Percentiles rank a stretch among this genome's conserved stretches.
phyloP scores from a whole-genome alignment of 805 yeast genomes.

The Yamadazyma philogaea region DNA sequence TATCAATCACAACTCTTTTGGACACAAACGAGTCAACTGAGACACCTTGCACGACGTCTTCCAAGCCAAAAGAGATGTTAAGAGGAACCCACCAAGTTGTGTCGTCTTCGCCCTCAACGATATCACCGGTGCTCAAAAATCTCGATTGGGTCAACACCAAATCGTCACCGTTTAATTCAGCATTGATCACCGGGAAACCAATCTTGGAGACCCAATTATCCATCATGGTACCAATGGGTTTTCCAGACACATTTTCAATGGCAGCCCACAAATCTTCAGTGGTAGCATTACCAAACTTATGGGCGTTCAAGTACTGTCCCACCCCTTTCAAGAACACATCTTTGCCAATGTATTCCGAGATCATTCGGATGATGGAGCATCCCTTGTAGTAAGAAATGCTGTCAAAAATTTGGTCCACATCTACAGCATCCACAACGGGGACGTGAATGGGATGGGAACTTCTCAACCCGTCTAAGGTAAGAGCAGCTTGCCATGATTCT shows the following conservation, averaged over 20 bases:
- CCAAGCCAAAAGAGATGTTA: slow-evolving; percentile 26
- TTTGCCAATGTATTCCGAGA: slow-evolving; percentile 65
- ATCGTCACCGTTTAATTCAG: slow-evolving; percentile 33
- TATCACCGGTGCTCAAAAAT: slow-evolving; percentile 63
- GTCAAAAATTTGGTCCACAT: slow-evolving; percentile 79
- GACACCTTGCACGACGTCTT: background rate
- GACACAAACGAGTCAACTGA: slow-evolving; percentile 24
- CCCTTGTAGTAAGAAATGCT: slow-evolving; percentile 81
- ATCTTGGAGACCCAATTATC: slow-evolving; percentile 68
- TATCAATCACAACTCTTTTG: slow-evolving; percentile 20
- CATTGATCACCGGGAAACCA: slow-evolving; percentile 70
- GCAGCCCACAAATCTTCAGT: slow-evolving; percentile 73
- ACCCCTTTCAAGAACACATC: slow-evolving; percentile 72
- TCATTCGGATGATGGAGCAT: slow-evolving; percentile 74
- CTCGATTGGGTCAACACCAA: slow-evolving; percentile 54
- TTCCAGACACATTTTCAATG: slow-evolving; percentile 58
- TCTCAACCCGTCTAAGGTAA: slow-evolving; percentile 53
- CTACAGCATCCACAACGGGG: slow-evolving; percentile 72
- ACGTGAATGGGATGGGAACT: slow-evolving; percentile 82
- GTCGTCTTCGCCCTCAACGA: slow-evolving; percentile 52
- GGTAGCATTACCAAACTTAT: slow-evolving; percentile 67
- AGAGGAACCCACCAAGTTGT: slow-evolving; percentile 61
- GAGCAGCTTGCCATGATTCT: slow-evolving; percentile 49
- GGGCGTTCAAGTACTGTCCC: slow-evolving; percentile 58
- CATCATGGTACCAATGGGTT: slow-evolving; percentile 59